Evolutionary conservation across 768 basidiomycete species (phyloP).

Genomic region (Trametes cinnabarina): DNA sequence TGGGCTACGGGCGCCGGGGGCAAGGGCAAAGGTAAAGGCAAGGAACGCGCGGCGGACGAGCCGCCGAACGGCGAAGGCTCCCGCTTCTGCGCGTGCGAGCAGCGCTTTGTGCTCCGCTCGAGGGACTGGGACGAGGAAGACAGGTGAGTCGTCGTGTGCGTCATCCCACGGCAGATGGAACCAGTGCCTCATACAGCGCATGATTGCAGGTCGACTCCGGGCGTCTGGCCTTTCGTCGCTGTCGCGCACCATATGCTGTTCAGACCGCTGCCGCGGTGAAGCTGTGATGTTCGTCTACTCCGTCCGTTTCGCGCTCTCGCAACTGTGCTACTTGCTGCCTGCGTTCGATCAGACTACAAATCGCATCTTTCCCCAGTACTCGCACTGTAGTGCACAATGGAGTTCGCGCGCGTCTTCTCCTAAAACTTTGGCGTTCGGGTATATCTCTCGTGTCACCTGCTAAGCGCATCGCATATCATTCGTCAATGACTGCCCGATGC

Average conservation of each 20-base stretch:
- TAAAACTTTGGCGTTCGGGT: too few species aligned
- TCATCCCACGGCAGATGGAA: too few species aligned
- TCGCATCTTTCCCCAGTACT: too few species aligned
- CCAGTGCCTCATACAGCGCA: not conserved
- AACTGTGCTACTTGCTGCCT: too few species aligned
- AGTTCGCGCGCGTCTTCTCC: too few species aligned
- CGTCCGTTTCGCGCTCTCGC: too few species aligned
- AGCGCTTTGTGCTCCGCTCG: constrained; percentile 23
- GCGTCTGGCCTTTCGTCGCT: constrained; percentile 21
- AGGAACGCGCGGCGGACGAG: not conserved
- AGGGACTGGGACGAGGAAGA: constrained; percentile 23
- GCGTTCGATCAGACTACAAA: too few species aligned
- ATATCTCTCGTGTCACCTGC: too few species aligned
- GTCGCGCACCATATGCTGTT: constrained; percentile 26
- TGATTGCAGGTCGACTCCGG: constrained; percentile 15
- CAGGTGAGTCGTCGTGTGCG: constrained; percentile 6
- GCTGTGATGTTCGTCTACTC: not conserved
- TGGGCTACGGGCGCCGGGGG: not conserved
- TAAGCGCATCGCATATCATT: too few species aligned
- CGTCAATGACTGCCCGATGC: too few species aligned
- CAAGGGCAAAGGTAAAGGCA: constrained; percentile 5
- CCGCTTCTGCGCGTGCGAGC: constrained; percentile 20
- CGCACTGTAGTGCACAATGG: too few species aligned
- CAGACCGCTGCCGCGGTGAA: not conserved
- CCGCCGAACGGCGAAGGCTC: not conserved